These are phyloP conservation scores for Themeda triandra DNA, from an alignment of 176 grass and related monocot genomes.

Conservation along the genomic window DNA sequence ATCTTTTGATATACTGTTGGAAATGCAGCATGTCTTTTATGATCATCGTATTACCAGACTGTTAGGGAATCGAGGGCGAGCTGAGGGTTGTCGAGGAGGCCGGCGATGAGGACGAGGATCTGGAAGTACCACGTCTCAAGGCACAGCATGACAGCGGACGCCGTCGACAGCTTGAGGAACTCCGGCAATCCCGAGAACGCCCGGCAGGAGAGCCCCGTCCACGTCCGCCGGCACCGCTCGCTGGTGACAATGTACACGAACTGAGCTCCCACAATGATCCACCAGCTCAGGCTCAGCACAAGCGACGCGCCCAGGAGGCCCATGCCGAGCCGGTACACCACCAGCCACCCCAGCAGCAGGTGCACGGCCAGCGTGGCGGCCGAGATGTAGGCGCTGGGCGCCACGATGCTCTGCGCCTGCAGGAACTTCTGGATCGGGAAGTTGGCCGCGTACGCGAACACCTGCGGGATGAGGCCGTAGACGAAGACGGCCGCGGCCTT, in stretches of 20 bases:
- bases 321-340: constrained; percentile 44
- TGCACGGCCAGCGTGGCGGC: constrained; percentile 43
- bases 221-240: constrained; percentile 52
- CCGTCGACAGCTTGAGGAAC: constrained; percentile 39
- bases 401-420: constrained; percentile 89
- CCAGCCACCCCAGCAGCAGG: constrained; percentile 61
- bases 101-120: constrained; percentile 78
- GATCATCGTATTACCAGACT: constrained; percentile 43
- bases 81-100: constrained; percentile 66
- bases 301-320: constrained; percentile 75
- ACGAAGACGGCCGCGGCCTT: constrained; percentile 59
- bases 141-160: constrained; percentile 86
- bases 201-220: constrained; percentile 70
- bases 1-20: too few species aligned
- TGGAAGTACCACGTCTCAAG: constrained; percentile 94
- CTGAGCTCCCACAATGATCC: constrained; percentile 57
- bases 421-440: constrained; percentile 94
- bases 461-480: constrained; percentile 86
- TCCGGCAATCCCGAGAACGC: constrained; percentile 52
- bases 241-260: constrained; percentile 74
- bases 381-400: constrained; percentile 79
- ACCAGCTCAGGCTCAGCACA: constrained; percentile 75
- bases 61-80: constrained; percentile 75
- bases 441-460: constrained; percentile 81
- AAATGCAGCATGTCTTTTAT: too few species aligned